These are phyloP conservation scores for Pelargonium cotyledonis DNA, from an alignment of 441 rosid genomes.

Conservation along the genomic window DNA sequence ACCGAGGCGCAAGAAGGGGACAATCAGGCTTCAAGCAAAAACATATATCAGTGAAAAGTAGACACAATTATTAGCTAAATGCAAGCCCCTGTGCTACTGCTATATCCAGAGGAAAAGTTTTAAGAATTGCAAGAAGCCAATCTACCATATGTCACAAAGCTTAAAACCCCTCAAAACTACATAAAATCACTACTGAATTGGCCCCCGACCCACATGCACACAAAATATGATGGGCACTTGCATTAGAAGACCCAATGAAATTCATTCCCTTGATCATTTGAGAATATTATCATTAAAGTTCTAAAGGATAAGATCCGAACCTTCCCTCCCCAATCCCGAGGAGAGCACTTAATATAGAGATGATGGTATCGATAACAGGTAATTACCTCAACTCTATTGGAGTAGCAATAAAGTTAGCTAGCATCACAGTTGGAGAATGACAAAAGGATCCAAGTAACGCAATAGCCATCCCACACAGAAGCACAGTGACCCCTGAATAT, in stretches of 20 bases:
- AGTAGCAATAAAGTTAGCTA: conserved; percentile 76
- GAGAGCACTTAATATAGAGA: neutral
- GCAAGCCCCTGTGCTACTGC: neutral
- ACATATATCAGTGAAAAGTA: conserved; percentile 24
- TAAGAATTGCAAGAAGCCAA: neutral
- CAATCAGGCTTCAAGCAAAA: conserved; percentile 51
- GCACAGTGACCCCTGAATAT: conserved; percentile 64
- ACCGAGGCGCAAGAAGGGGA: conserved; percentile 91
- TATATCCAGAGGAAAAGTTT: neutral
- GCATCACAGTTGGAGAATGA: conserved; percentile 80
- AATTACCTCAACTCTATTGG: conserved; percentile 72
- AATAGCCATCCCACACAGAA: conserved; percentile 76
- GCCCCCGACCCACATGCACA: no score
- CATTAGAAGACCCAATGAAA: no score
- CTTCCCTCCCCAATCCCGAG: no score
- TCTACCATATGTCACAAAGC: neutral
- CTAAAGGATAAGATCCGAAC: no score
- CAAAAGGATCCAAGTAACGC: conserved; percentile 62
- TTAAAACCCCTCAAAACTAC: no score
- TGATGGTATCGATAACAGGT: neutral
- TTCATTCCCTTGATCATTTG: no score
- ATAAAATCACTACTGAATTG: no score
- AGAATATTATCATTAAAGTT: no score
- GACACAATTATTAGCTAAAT: neutral
- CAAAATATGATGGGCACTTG: no score